These are phyloP conservation scores for Friedmanniomyces simplex DNA, from an alignment of 495 filamentous ascomycete species.

Conservation along the genomic window DNA sequence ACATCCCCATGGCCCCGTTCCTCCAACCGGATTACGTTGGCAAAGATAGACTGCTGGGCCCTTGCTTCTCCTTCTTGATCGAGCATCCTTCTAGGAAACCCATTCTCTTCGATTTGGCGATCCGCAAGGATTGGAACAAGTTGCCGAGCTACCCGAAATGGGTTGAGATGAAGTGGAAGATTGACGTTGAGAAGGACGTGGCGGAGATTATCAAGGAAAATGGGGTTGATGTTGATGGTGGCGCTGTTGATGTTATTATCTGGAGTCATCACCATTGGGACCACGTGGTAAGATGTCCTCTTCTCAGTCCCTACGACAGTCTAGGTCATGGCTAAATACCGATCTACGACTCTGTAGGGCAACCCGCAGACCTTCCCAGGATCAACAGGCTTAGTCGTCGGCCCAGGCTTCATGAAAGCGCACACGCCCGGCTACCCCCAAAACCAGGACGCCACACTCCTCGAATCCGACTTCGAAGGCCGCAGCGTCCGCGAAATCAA, in stretches of 20 bases:
- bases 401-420: slow-evolving; percentile 43
- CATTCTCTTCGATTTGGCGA: slow-evolving; percentile 51
- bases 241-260: slow-evolving; percentile 44
- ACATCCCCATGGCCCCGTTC: slow-evolving; percentile 15
- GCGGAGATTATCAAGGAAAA: slow-evolving; percentile 41
- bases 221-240: slow-evolving; percentile 34
- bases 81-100: slow-evolving; percentile 38
- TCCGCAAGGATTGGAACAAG: slow-evolving; percentile 42
- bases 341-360: slow-evolving; percentile 42
- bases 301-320: neutral
- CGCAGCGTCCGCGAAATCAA: slow-evolving; percentile 27
- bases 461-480: slow-evolving; percentile 25
- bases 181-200: slow-evolving; percentile 40
- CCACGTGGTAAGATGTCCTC: neutral
- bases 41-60: slow-evolving; percentile 31
- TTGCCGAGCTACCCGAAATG: slow-evolving; percentile 39
- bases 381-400: slow-evolving; percentile 40
- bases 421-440: slow-evolving; percentile 44
- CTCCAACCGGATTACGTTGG: slow-evolving; percentile 20
- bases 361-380: slow-evolving; percentile 42
- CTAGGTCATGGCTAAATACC: slow-evolving; percentile 18
- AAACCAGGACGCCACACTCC: slow-evolving; percentile 28
- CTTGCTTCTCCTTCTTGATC: slow-evolving; percentile 47
- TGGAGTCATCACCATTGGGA: slow-evolving; percentile 34
- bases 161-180: slow-evolving; percentile 20